A percentile compares a stretch with the other conserved stretches of the same genome.
phyloP scores from a whole-genome alignment of 2,329 filamentous ascomycete genomes.

The Trichoderma pleuroti region DNA sequence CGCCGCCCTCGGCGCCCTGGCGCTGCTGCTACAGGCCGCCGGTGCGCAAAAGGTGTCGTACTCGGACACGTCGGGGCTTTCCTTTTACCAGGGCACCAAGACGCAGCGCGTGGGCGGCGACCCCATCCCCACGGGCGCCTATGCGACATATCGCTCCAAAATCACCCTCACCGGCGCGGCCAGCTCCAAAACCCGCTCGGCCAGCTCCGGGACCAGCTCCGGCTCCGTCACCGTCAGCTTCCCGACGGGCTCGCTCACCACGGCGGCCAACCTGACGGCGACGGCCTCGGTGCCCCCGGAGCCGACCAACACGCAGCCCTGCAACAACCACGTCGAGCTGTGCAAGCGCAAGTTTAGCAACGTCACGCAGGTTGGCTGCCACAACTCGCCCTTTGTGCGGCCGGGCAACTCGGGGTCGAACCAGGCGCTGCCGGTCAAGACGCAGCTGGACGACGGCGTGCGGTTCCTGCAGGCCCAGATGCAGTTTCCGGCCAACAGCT shows the following conservation, averaged over 20 bases:
- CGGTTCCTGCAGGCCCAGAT: constrained; percentile 63
- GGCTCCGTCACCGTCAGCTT: constrained; percentile 33
- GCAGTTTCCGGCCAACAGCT: constrained; percentile 51
- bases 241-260: constrained; percentile 40
- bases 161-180: constrained; percentile 38
- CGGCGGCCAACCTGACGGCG: constrained; percentile 39
- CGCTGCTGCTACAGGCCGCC: constrained; percentile 25
- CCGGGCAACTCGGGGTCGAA: constrained; percentile 71
- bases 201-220: constrained; percentile 3
- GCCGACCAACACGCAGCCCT: constrained; percentile 70
- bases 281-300: constrained; percentile 30
- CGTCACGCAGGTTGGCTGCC: constrained; percentile 71
- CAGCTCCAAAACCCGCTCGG: constrained; percentile 6
- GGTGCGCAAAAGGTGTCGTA: constrained; percentile 30
- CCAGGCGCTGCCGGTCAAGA: constrained; percentile 63
- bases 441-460: constrained; percentile 75
- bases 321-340: constrained; percentile 75
- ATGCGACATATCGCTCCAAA: constrained; percentile 42
- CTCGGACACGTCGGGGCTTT: constrained; percentile 33
- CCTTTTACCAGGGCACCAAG: constrained; percentile 37
- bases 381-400: constrained; percentile 77
- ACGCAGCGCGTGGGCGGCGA: constrained; percentile 38
- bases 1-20: constrained; percentile 25
- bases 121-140: constrained; percentile 41
- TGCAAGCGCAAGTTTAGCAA: constrained; percentile 76